These are phyloP conservation scores for Rubroboletus satanas DNA, from an alignment of 768 basidiomycete species.

Conservation along the genomic window DNA sequence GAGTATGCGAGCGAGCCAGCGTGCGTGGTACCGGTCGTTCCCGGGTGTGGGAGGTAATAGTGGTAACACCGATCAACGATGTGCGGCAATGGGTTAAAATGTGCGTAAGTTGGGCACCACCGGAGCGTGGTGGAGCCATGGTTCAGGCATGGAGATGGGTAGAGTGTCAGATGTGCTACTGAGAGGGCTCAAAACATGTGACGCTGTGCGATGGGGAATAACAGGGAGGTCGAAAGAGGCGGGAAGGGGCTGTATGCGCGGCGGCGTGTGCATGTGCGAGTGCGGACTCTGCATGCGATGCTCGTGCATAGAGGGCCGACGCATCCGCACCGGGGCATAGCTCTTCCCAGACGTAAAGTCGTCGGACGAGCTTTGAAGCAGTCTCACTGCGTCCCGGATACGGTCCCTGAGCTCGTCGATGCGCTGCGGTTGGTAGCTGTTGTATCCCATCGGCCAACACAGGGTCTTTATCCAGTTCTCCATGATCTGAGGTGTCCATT, in stretches of 20 bases:
- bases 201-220: neutral
- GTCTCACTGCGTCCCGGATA: conserved; percentile 51
- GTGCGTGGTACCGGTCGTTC: neutral
- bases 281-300: neutral
- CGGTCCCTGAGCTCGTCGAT: conserved; percentile 44
- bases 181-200: conserved; percentile 9
- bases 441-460: conserved; percentile 66
- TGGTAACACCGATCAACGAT: conserved; percentile 15
- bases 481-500: conserved; percentile 53
- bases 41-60: neutral
- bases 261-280: neutral
- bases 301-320: conserved; percentile 10
- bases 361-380: conserved; percentile 19
- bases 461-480: conserved; percentile 54
- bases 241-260: neutral
- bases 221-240: conserved; percentile 2
- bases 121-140: conserved; percentile 14
- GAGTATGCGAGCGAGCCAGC: neutral
- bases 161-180: conserved; percentile 4
- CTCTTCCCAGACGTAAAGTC: conserved; percentile 6
- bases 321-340: conserved; percentile 1
- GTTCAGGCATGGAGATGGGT: conserved; percentile 23
- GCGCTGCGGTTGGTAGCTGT: conserved; percentile 41
- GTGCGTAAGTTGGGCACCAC: neutral
- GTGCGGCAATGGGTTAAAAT: conserved; percentile 6